A percentile compares a stretch with the other conserved stretches of the same genome.
These are phyloP conservation scores for Sordariomycetes sp. DNA, from an alignment of 2,329 filamentous ascomycete species.

Conservation along the genomic window DNA sequence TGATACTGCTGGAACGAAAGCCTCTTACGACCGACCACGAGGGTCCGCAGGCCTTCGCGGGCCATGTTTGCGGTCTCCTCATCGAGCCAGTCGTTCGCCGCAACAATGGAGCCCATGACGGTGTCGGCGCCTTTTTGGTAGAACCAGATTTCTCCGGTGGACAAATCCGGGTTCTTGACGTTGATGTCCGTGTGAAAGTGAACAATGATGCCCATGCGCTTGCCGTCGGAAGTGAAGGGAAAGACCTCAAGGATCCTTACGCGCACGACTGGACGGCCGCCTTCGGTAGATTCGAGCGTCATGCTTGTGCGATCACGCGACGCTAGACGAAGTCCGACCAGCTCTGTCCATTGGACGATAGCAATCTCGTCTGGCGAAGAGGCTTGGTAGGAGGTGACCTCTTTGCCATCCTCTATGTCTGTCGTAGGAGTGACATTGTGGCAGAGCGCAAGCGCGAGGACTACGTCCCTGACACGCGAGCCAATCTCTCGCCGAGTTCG, in stretches of 20 bases:
- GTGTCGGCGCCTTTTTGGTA: constrained; percentile 98
- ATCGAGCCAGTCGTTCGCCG: constrained; percentile 95
- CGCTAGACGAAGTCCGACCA: constrained; percentile 74
- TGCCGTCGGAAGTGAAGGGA: constrained; percentile 95
- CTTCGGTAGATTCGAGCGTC: constrained; percentile 67
- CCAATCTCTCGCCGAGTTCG: constrained; percentile 89
- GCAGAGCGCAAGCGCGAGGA: constrained; percentile 84
- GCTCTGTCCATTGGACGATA: constrained; percentile 92
- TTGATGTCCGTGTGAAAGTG: constrained; percentile 59
- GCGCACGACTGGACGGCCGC: constrained; percentile 65
- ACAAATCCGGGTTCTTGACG: constrained; percentile 37
- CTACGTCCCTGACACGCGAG: constrained; percentile 82
- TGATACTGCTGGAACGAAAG: constrained; percentile 71
- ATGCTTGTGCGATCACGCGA: constrained; percentile 85
- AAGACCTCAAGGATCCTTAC: constrained; percentile 91
- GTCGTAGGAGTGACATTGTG: constrained; percentile 86
- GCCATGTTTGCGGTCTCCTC: constrained; percentile 99
- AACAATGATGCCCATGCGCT: constrained; percentile 95
- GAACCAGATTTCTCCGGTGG: constrained; percentile 84
- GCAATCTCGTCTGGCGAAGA: constrained; percentile 97
- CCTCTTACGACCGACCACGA: constrained; percentile 89
- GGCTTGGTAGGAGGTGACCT: constrained; percentile 82
- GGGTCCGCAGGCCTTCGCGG: constrained; percentile 82
- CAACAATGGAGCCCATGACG: constrained; percentile 94
- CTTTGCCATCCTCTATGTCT: constrained; percentile 72